These are phyloP conservation scores for Calendula officinalis DNA, from an alignment of 129 eudicot species.

Conservation along the genomic window DNA sequence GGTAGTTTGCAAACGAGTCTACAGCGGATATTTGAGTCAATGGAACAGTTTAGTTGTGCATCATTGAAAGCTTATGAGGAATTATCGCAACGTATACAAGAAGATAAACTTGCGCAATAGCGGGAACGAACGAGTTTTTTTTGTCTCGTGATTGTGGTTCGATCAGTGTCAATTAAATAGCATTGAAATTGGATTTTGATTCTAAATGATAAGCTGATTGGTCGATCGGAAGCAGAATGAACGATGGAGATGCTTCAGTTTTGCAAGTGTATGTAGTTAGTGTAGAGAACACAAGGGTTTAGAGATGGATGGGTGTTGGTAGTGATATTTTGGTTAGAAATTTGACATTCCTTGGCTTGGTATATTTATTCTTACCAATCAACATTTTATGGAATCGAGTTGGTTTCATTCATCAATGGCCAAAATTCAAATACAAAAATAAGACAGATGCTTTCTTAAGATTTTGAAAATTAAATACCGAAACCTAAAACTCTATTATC, in stretches of 20 bases:
- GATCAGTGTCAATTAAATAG: neutral
- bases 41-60: conserved; percentile 63
- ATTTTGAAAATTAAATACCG: no score
- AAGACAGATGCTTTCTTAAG: no score
- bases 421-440: no score
- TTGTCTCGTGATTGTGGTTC: neutral
- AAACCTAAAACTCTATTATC: no score
- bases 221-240: neutral
- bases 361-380: no score
- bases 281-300: conserved; percentile 5
- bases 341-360: no score
- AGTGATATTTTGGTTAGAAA: neutral
- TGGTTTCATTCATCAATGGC: no score
- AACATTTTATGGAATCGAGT: no score
- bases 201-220: neutral
- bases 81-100: conserved; percentile 65
- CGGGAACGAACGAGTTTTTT: conserved; percentile 12
- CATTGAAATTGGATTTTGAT: neutral
- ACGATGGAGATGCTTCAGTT: neutral
- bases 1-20: conserved; percentile 70
- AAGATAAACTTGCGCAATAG: conserved; percentile 54
- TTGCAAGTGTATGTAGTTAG: conserved; percentile 19
- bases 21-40: conserved; percentile 69
- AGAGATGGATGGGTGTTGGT: neutral
- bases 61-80: conserved; percentile 81